Evolutionary conservation across 2,329 filamentous ascomycete genomes (phyloP), one percentile per base, ranked within the genome.

Genomic region (Pseudogymnoascus sp.): DNA sequence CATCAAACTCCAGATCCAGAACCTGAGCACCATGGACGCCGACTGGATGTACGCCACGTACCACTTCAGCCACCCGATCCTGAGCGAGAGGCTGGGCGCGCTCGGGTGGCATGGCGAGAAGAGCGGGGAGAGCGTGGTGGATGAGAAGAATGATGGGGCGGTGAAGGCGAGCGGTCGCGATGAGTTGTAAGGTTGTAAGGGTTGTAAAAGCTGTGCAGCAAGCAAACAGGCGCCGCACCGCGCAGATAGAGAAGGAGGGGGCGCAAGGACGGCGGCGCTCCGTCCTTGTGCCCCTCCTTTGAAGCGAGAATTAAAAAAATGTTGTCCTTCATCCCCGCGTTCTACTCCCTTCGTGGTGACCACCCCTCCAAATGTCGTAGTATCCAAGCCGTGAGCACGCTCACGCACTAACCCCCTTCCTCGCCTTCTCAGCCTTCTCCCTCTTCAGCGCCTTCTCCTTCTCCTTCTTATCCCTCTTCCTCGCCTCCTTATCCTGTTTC

Each of bases 41-140:
- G 95, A 99, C 77, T 96, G 90, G 89, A 86, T 97, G 84, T 99
- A 96, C 77, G 94, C 94, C 62, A 95, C 89, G 77, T 99, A 97
- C 81, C 92, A 99, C 79, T 97, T 95, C 82, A 97, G 93, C 23
- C 94, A 99, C 77, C 94, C 94, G 0, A 97, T 97, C 69, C 80
- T 99, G 68, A 90, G 92, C 1, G 95, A 99, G 82, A 86, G 94
- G 71, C 82, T 99, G 71, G 91, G 90, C 76, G 94, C 93, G 1
- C 83, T 99, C 65, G 88, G 90, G 67, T 99, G 93, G 92, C 86
- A 87, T 72, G 86, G 90, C 65, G 80, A 82, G 69, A 84, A 83
- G 72, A 75, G 50, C 18, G 25, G 25, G 11, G 31, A 80, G 18
- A 77, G 77, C 63, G 71, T 72, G 64, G 82, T 84, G 76, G 71